Evolutionary conservation across 495 filamentous ascomycete species (phyloP).

Genomic region (Penicillium parvum): DNA sequence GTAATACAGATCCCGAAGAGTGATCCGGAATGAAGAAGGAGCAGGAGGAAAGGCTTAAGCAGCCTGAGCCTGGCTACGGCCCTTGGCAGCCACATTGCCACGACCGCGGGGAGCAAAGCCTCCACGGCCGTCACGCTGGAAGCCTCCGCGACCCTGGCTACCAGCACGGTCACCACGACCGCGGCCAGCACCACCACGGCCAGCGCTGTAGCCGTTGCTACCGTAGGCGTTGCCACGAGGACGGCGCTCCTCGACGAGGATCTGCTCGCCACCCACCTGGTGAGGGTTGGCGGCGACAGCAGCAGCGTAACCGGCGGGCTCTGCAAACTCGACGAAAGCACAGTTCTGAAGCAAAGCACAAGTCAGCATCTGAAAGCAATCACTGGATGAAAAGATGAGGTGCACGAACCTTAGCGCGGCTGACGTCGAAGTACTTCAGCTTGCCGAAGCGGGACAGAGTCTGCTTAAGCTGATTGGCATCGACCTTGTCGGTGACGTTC

Average conservation of each 20-base stretch:
- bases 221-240: slow-evolving; percentile 64
- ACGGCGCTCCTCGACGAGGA: slow-evolving; percentile 85
- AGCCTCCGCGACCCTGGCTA: slow-evolving; percentile 63
- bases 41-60: slow-evolving; percentile 30
- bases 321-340: slow-evolving; percentile 91
- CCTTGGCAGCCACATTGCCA: slow-evolving; percentile 45
- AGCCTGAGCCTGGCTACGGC: slow-evolving; percentile 47
- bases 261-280: slow-evolving; percentile 70
- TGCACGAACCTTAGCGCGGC: slow-evolving; percentile 72
- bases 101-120: slow-evolving; percentile 51
- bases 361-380: background rate
- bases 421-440: slow-evolving; percentile 83
- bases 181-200: slow-evolving; percentile 54
- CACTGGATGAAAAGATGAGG: background rate
- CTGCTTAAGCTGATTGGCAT: slow-evolving; percentile 59
- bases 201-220: slow-evolving; percentile 54
- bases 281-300: slow-evolving; percentile 84
- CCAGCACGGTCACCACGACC: slow-evolving; percentile 66
- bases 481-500: slow-evolving; percentile 84
- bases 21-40: slow-evolving; percentile 6
- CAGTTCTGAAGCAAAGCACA: slow-evolving; percentile 67
- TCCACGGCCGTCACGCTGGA: slow-evolving; percentile 61
- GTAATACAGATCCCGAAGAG: slow-evolving; percentile 42
- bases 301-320: slow-evolving; percentile 68
- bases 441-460: slow-evolving; percentile 70